A percentile compares a stretch with the other conserved stretches of the same genome.
Conservation (phyloP, 202 grass and related monocot genomes). For the Setaria italica region DNA sequence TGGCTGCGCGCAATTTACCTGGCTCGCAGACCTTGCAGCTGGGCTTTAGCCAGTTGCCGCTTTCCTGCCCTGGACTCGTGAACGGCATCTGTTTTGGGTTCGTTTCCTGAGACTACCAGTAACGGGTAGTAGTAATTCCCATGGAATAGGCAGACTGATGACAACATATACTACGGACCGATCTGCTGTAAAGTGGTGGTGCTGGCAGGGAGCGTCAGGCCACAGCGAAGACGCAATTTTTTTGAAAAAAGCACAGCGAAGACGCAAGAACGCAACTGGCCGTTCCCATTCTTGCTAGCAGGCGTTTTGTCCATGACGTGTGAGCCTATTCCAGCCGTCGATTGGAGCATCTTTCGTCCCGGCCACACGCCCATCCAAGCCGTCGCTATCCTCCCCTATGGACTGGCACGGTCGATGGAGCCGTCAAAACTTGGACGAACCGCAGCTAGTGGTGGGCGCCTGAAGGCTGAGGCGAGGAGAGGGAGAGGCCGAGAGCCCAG, state of each 20-base stretch:
- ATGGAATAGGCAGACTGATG: background rate
- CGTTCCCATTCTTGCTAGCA: background rate
- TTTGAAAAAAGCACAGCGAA: too few relatives aligned
- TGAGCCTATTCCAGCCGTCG: background rate
- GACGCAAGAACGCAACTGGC: background rate
- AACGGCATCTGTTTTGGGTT: background rate
- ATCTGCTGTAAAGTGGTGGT: background rate
- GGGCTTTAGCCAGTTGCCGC: background rate
- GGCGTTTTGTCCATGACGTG: background rate
- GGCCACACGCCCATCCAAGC: constrained; percentile 6
- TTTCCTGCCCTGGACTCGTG: constrained; percentile 12
- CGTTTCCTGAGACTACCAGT: background rate
- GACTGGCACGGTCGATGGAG: background rate
- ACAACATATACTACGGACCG: background rate
- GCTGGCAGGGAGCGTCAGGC: background rate
- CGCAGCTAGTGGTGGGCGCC: constrained; percentile 12
- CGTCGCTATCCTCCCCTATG: background rate
- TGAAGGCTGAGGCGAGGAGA: background rate
- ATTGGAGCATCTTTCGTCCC: background rate
- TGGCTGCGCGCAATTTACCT: constrained; percentile 20
- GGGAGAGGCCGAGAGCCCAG: too few relatives aligned
- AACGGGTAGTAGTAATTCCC: background rate
- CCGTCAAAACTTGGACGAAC: constrained; percentile 23
- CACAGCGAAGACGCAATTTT: background rate
- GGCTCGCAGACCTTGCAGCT: background rate